Evolutionary conservation across 1,139 yeast genomes (phyloP), one percentile per base, ranked within the genome.

Genomic region (Meyerozyma carpophila): DNA sequence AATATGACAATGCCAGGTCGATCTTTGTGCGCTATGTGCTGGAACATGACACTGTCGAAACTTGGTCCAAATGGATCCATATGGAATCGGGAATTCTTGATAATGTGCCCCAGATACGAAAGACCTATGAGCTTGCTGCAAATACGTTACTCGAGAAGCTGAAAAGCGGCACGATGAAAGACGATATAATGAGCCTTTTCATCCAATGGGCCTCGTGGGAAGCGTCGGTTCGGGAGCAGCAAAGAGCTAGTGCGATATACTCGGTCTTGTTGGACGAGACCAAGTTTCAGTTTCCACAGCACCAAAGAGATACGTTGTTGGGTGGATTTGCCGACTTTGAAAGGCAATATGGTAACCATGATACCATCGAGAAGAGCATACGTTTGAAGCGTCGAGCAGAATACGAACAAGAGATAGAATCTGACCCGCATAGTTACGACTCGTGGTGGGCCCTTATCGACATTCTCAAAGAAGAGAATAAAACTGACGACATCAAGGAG

Each of bases 371-470:
- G 47, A 58, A 65, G 5, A 76, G 81, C 4, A 69, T 84, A 2
- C 47, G 74, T 25, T 52, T 65, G 3, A 84, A 84, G 52, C 65
- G 96, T 44, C 73, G 73, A 47, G 61, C 69, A 8, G 70, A 69
- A 43, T 86, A 85, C 55, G 82, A 82, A 50, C 61, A 67, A 2
- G 67, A 65, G 13, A 55, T 89, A 20, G 52, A 56, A 11, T 54
- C 57, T 5, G 70, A 78, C 45, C 82, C 88, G 0, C 41, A 50
- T 1, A 87, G 88, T 61, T 83, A 80, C 59, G 94, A 85, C 55
- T 66, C 81, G 0, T 90, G 97, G 97, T 89, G 95, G 89, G 61
- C 79, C 0, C 82, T 82, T 52, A 52, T 87, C 2, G 71, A 75
- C 18, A 56, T 86, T 20, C 51, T 80, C 29, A 66, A 65, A 28